phyloP scores from a whole-genome alignment of 2,329 filamentous ascomycete species.

The Cercospora janseana region DNA sequence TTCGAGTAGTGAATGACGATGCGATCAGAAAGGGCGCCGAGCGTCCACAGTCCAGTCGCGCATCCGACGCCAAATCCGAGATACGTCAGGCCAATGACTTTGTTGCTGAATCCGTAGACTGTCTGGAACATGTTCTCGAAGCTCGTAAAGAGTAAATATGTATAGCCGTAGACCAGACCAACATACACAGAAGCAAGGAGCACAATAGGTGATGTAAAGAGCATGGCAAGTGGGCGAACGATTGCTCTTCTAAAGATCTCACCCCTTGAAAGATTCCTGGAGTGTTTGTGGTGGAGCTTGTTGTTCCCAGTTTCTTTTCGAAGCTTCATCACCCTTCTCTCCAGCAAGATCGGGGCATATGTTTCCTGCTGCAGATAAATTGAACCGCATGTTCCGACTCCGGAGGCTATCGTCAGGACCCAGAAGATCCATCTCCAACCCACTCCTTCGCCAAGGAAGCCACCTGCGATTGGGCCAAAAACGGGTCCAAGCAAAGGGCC shows the following conservation, averaged over 20 bases:
- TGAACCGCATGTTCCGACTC: slow-evolving; percentile 33
- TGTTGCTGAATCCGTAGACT: slow-evolving; percentile 42
- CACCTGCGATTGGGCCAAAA: slow-evolving; percentile 50
- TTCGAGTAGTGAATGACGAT: slow-evolving; percentile 28
- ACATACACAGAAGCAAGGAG: slow-evolving; percentile 49
- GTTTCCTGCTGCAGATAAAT: slow-evolving; percentile 47
- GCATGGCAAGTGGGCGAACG: slow-evolving; percentile 54
- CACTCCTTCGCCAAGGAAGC: slow-evolving; percentile 48
- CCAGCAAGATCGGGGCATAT: slow-evolving; percentile 48
- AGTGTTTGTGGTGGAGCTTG: slow-evolving; percentile 41
- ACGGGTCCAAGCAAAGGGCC: slow-evolving; percentile 37
- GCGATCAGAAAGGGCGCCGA: slow-evolving; percentile 26
- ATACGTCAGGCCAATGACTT: slow-evolving; percentile 44
- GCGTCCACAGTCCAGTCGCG: slow-evolving; percentile 33
- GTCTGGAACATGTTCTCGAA: slow-evolving; percentile 44
- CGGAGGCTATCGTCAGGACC: slow-evolving; percentile 59
- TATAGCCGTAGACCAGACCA: slow-evolving; percentile 46
- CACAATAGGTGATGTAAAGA: slow-evolving; percentile 48
- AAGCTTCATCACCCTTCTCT: slow-evolving; percentile 45
- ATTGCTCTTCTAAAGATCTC: slow-evolving; percentile 45
- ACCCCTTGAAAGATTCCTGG: slow-evolving; percentile 39
- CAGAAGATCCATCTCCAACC: slow-evolving; percentile 65
- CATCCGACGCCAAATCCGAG: slow-evolving; percentile 44
- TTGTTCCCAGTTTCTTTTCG: slow-evolving; percentile 49
- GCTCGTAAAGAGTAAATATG: slow-evolving; percentile 43